Base-by-base conservation (phyloP, 176 grass and related monocot species). In the Luzula sylvatica region DNA sequence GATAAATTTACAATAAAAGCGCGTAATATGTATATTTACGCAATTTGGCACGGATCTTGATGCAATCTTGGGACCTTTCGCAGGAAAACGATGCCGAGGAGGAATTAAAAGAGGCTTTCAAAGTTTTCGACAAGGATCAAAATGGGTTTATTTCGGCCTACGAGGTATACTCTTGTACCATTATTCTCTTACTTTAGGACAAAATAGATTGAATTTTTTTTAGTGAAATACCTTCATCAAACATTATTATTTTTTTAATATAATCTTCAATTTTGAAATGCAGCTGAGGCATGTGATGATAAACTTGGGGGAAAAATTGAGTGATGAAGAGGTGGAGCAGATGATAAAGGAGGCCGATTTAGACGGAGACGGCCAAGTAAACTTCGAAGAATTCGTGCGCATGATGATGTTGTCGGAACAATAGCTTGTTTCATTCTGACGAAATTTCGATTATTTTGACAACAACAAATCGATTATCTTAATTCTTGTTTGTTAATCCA, bases 61-160 rank as follows among this genome's bases (percentile, higher is more conserved):
- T 75, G 5, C 20, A 19, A 55, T 42, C 56, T 27, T 24, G 9
- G 26, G 20, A 15, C n/a, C 3, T 13, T 11, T 65, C 23, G 13
- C 5, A 78, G 41, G 75, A 66, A 67, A 15, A 18, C 26, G 56
- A 73, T 64, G 50, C 67, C 25, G 83, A 88, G 18, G 89, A 88
- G 70, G 89, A 88, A 72, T 56, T 95, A 0, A 82, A 73, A 13
- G 89, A 95, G 71, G 83, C 88, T 5, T 95, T 95, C 68, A 81
- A 77, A 42, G 83, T 95, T 6, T 95, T 95, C 68, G 88, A 95
- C 55, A 95, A 81, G 76, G 88, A 95, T 72, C 79, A 83, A 46
- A 78, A 95, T 42, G 88, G 88, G 0, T 83, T 51, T 42, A 95
- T 95, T 54, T 81, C 88, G 21, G 78, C 74, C 9, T 43, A 48